Conservation (phyloP, 345 rosid species). For the Geranium brycei region DNA sequence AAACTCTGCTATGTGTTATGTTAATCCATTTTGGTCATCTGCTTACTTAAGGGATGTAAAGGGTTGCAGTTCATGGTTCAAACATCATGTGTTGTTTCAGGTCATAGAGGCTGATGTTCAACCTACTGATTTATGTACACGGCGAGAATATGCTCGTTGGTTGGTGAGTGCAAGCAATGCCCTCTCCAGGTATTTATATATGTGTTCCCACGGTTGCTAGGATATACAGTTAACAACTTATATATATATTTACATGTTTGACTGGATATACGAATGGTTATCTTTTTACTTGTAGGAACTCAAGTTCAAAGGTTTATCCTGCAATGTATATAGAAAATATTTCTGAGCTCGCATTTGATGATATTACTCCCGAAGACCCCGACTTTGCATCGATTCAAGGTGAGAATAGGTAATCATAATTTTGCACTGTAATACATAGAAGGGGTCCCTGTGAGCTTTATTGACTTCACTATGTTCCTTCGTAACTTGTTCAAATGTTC, state of each 20-base stretch:
- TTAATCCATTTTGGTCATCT: no score
- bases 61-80: constrained; percentile 9
- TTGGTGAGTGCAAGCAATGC: constrained; percentile 71
- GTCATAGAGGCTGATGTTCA: constrained; percentile 71
- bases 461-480: constrained; percentile 1
- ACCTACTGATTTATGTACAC: constrained; percentile 69
- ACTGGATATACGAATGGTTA: constrained; percentile 4
- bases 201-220: constrained; percentile 1
- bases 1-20: no score
- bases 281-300: constrained; percentile 39
- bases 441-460: no score
- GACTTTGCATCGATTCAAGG: constrained; percentile 96
- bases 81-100: constrained; percentile 23
- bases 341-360: constrained; percentile 88
- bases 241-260: neutral
- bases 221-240: constrained; percentile 5
- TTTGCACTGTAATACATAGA: no score
- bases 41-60: neutral
- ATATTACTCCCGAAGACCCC: constrained; percentile 68
- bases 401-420: constrained; percentile 6
- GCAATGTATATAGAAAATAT: constrained; percentile 90
- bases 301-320: constrained; percentile 75
- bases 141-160: constrained; percentile 94
- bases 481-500: constrained; percentile 14
- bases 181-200: constrained; percentile 50